phyloP scores from a whole-genome alignment of 1,139 yeast genomes.

The Kodamaea derodonti region DNA sequence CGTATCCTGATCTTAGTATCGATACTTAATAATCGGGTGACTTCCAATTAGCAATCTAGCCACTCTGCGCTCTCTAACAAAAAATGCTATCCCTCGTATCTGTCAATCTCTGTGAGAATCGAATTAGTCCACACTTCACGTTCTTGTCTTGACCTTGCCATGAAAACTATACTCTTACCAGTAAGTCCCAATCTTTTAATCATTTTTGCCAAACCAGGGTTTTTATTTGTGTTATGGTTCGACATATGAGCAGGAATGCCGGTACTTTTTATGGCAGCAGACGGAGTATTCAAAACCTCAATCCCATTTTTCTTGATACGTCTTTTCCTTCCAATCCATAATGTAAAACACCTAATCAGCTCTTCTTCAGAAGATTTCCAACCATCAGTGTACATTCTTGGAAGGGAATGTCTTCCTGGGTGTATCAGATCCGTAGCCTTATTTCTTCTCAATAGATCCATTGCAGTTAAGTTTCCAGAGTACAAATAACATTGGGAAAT shows the following conservation, averaged over 20 bases:
- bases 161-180: slow-evolving; percentile 67
- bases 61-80: no score
- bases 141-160: slow-evolving; percentile 80
- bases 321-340: slow-evolving; percentile 76
- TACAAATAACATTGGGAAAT: slow-evolving; percentile 68
- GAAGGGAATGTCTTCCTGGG: slow-evolving; percentile 58
- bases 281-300: neutral
- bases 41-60: no score
- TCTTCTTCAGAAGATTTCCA: slow-evolving; percentile 83
- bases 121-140: slow-evolving; percentile 79
- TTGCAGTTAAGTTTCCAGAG: slow-evolving; percentile 60
- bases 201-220: slow-evolving; percentile 42
- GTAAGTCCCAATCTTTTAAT: slow-evolving; percentile 59
- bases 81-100: slow-evolving; percentile 36
- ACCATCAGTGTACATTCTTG: slow-evolving; percentile 76
- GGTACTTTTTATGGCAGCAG: neutral
- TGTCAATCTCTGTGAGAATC: slow-evolving; percentile 60
- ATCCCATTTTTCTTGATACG: slow-evolving; percentile 25
- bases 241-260: neutral
- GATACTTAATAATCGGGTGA: no score
- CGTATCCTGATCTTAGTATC: no score
- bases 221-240: slow-evolving; percentile 13
- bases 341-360: slow-evolving; percentile 64
- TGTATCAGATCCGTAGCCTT: slow-evolving; percentile 40
- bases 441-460: slow-evolving; percentile 53